A percentile compares a stretch with the other conserved stretches of the same genome.
These are phyloP conservation scores for Irpex sp. DNA, from an alignment of 1,284 basidiomycete genomes.

Conservation along the genomic window DNA sequence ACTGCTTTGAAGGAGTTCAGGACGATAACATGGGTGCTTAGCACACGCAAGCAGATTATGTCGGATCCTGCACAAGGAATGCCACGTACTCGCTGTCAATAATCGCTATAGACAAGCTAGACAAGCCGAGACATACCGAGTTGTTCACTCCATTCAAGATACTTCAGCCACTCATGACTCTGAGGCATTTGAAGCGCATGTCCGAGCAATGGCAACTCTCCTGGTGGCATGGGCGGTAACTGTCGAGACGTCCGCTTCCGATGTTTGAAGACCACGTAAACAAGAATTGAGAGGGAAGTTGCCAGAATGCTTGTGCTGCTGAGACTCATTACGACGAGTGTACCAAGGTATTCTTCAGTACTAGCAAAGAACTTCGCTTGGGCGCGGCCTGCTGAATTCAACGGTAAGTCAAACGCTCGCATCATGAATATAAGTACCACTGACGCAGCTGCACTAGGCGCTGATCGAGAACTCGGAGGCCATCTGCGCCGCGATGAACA, in stretches of 20 bases:
- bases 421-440: too few species aligned
- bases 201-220: not conserved
- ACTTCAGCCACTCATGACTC: not conserved
- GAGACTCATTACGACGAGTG: not conserved
- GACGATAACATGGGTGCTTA: slow-evolving; percentile 42
- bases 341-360: too few species aligned
- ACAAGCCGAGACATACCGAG: not conserved
- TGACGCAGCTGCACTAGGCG: too few species aligned
- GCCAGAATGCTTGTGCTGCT: not conserved
- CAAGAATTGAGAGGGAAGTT: not conserved
- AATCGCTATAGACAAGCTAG: too few species aligned
- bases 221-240: not conserved
- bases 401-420: too few species aligned
- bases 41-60: slow-evolving; percentile 24
- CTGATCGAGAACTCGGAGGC: too few species aligned
- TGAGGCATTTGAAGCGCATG: not conserved
- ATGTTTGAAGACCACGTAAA: not conserved
- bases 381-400: too few species aligned
- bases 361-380: too few species aligned
- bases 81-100: not conserved
- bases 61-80: slow-evolving; percentile 25
- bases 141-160: not conserved
- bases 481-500: too few species aligned
- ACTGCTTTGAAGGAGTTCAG: slow-evolving; percentile 44
- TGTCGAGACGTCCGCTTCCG: not conserved